These are phyloP conservation scores for Fusarium solani-melongenae DNA, from an alignment of 2,329 filamentous ascomycete genomes.

Conservation along the genomic window DNA sequence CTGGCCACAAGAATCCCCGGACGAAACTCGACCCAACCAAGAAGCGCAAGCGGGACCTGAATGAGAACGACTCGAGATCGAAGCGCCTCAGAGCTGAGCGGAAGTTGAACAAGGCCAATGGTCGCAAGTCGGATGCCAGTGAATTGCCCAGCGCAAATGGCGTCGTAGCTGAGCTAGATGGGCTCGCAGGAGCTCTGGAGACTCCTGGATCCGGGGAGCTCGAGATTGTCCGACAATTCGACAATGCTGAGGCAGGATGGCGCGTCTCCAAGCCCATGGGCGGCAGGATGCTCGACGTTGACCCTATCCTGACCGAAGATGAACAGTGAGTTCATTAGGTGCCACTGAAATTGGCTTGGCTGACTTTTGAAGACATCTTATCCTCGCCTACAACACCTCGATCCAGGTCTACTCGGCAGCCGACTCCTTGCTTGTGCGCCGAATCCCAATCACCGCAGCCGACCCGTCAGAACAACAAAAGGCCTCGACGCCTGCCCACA, in stretches of 20 bases:
- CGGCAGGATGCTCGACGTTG: constrained; percentile 72
- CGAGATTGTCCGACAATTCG: constrained; percentile 43
- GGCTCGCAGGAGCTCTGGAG: constrained; percentile 24
- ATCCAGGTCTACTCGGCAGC: constrained; percentile 84
- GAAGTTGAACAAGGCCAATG: constrained; percentile 45
- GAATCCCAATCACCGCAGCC: constrained; percentile 65
- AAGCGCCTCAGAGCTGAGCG: constrained; percentile 54
- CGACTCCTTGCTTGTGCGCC: constrained; percentile 83
- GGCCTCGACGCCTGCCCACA: constrained; percentile 43
- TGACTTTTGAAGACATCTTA: constrained; percentile 68
- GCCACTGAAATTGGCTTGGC: not conserved
- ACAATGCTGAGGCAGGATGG: constrained; percentile 59
- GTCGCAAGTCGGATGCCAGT: constrained; percentile 25
- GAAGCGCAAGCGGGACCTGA: constrained; percentile 60
- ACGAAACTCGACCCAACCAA: constrained; percentile 52
- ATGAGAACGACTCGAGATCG: constrained; percentile 54
- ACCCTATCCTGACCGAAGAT: constrained; percentile 70
- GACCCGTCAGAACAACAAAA: constrained; percentile 42
- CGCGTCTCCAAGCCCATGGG: constrained; percentile 72
- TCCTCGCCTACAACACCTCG: constrained; percentile 78
- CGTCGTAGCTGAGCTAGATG: constrained; percentile 27
- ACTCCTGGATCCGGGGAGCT: constrained; percentile 35
- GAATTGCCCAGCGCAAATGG: constrained; percentile 15
- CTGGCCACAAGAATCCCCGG: constrained; percentile 47
- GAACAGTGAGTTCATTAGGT: constrained; percentile 62